These are phyloP conservation scores for Leishmania turanica DNA, from an alignment of 208 protist species.

Conservation along the genomic window DNA sequence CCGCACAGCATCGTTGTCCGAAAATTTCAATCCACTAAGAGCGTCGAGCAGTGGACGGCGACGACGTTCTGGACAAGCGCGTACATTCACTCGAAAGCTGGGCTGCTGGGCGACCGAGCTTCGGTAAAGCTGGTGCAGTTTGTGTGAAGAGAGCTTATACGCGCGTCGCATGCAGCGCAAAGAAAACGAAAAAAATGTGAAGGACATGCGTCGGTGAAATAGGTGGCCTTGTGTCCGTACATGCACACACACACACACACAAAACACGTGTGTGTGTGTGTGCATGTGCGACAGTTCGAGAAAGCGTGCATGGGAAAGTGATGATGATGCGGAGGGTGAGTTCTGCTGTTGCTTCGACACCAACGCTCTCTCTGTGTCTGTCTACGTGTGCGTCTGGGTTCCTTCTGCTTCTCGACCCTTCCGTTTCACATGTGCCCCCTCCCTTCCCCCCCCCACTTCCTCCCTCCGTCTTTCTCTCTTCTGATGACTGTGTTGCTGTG, in stretches of 20 bases:
- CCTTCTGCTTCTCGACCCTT: no score
- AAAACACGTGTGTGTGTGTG: neutral
- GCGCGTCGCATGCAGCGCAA: neutral
- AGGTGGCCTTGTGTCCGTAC: neutral
- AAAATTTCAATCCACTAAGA: conserved; percentile 58
- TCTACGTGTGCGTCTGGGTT: neutral
- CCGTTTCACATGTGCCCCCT: neutral
- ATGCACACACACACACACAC: neutral
- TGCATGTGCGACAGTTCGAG: neutral
- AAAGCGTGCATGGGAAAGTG: neutral
- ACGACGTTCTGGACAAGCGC: conserved; percentile 80
- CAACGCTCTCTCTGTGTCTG: neutral
- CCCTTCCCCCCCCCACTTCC: no score
- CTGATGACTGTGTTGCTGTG: neutral
- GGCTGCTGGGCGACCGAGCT: conserved; percentile 55
- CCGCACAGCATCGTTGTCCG: conserved; percentile 80
- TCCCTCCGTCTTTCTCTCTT: neutral
- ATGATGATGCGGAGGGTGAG: neutral
- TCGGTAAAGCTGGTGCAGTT: conserved; percentile 78
- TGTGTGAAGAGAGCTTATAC: neutral
- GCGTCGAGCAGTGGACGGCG: conserved; percentile 77
- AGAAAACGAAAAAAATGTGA: neutral
- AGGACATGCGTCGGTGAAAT: neutral
- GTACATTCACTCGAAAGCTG: conserved; percentile 48
- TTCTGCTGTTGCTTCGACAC: neutral